Evolutionary conservation across 2,329 filamentous ascomycete genomes (phyloP), one percentile per base, ranked within the genome.

Genomic region (Calonectria crousiana): DNA sequence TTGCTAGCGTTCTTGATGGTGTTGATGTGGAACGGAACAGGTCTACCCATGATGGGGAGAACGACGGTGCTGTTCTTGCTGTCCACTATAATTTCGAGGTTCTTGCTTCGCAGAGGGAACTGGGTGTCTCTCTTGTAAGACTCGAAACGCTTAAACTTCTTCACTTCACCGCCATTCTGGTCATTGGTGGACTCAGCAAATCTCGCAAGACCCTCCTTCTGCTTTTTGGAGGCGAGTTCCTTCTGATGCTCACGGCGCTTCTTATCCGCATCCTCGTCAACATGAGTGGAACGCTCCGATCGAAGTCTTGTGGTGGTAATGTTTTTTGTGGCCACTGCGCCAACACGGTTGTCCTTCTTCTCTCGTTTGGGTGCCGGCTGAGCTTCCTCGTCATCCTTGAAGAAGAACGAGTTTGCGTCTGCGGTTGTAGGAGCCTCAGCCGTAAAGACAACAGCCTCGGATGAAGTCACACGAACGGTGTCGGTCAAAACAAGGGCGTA

Each of bases 1-100:
- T 98, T 98, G 87, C 96, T 98, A 28, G 96, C 97, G 83, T 98
- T 99, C 86, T 99, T 99, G 90, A 99, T 98, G 3, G 97, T 98
- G 83, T 92, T 91, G 83, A 99, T 98, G 84, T 99, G 97, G 88
- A 98, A 99, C 0, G 97, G 97, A 32, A 99, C 97, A 0, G 97
- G 96, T 10, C 97, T 93, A 53, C 97, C 97, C 95, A 99, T 98
- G 80, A 99, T 96, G 3, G 97, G 97, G 53, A 99, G 91, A 67
- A 99, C 93, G 72, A 99, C 92, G 0, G 96, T 98, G 71, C 91
- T 91, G 81, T 95, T 97, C 88, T 98, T 98, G 79, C 92, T 90
- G 82, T 99, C 97, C 18, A 98, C 95, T 28, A 98, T 91, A 75
- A 99, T 95, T 75, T 95, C 93, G 71, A 98, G 89, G 80, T 98